A percentile compares a stretch with the other conserved stretches of the same genome.
phyloP scores from a whole-genome alignment of 768 basidiomycete genomes.

The Dendrothele bispora region DNA sequence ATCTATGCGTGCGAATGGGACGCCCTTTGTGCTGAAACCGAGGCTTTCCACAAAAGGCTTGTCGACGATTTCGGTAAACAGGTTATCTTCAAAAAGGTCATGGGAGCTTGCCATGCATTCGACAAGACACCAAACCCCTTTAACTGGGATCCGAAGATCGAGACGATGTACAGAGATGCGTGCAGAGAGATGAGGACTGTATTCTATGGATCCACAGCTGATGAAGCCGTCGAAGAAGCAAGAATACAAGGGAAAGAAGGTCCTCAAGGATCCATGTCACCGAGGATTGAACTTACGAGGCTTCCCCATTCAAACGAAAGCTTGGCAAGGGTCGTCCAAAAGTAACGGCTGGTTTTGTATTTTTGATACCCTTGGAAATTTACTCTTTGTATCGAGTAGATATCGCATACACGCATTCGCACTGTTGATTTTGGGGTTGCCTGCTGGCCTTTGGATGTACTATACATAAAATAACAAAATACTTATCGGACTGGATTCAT shows the following conservation, averaged over 20 bases:
- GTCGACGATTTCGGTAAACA: slow-evolving; percentile 7
- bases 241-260: slow-evolving; percentile 2
- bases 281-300: slow-evolving; percentile 4
- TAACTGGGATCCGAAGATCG: slow-evolving; percentile 5
- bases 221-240: slow-evolving; percentile 1
- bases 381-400: too few relatives aligned
- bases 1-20: slow-evolving; percentile 10
- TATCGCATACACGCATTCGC: too few relatives aligned
- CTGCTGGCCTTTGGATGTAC: too few relatives aligned
- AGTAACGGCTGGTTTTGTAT: too few relatives aligned
- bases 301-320: slow-evolving; percentile 4
- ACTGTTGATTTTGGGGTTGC: too few relatives aligned
- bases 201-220: slow-evolving; percentile 7
- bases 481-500: too few relatives aligned
- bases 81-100: slow-evolving; percentile 6
- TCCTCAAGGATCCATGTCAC: not conserved
- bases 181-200: slow-evolving; percentile 7
- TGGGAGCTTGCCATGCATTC: slow-evolving; percentile 4
- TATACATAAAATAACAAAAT: too few relatives aligned
- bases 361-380: too few relatives aligned
- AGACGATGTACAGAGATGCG: slow-evolving; percentile 7
- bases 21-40: slow-evolving; percentile 5
- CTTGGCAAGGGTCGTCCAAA: slow-evolving; percentile 7
- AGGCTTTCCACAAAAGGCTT: slow-evolving; percentile 1
- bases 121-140: slow-evolving; percentile 6